phyloP scores from a whole-genome alignment of 495 filamentous ascomycete genomes.

The Parmelia sp. region DNA sequence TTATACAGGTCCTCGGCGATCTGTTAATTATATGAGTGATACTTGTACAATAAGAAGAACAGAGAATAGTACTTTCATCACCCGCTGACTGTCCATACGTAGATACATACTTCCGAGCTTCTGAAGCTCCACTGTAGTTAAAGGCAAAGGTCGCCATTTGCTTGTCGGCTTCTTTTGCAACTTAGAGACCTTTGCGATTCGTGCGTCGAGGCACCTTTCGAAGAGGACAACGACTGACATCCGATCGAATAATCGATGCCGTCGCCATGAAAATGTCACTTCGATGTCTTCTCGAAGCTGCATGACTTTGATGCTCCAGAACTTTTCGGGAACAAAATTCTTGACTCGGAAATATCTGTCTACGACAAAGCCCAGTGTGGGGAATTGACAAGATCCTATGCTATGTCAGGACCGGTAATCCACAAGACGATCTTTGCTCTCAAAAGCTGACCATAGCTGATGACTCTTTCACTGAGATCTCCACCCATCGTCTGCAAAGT shows the following conservation, averaged over 20 bases:
- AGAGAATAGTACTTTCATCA: slow-evolving; percentile 59
- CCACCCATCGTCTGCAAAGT: slow-evolving; percentile 62
- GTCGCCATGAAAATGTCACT: slow-evolving; percentile 79
- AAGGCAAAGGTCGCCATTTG: slow-evolving; percentile 86
- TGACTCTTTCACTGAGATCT: slow-evolving; percentile 51
- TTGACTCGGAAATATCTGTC: slow-evolving; percentile 88
- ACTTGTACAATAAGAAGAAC: not conserved
- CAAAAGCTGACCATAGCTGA: slow-evolving; percentile 71
- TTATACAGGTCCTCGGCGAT: slow-evolving; percentile 85
- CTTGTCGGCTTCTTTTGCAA: slow-evolving; percentile 85
- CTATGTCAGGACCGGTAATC: slow-evolving; percentile 22
- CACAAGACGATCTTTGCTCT: no score
- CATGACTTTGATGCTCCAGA: slow-evolving; percentile 87
- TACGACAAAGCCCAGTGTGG: slow-evolving; percentile 92
- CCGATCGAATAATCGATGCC: slow-evolving; percentile 81
- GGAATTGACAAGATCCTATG: slow-evolving; percentile 90
- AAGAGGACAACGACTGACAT: slow-evolving; percentile 73
- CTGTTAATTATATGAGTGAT: slow-evolving; percentile 25
- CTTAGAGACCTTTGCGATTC: slow-evolving; percentile 69
- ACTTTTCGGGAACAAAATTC: slow-evolving; percentile 86
- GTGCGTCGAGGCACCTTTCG: slow-evolving; percentile 76
- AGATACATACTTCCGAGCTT: slow-evolving; percentile 88
- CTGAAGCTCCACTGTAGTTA: slow-evolving; percentile 98
- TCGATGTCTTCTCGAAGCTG: slow-evolving; percentile 69
- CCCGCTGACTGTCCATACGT: slow-evolving; percentile 73